Evolutionary conservation across 2,329 filamentous ascomycete genomes (phyloP), one percentile per base, ranked within the genome.

Genomic region (Fusarium guadeloupense): DNA sequence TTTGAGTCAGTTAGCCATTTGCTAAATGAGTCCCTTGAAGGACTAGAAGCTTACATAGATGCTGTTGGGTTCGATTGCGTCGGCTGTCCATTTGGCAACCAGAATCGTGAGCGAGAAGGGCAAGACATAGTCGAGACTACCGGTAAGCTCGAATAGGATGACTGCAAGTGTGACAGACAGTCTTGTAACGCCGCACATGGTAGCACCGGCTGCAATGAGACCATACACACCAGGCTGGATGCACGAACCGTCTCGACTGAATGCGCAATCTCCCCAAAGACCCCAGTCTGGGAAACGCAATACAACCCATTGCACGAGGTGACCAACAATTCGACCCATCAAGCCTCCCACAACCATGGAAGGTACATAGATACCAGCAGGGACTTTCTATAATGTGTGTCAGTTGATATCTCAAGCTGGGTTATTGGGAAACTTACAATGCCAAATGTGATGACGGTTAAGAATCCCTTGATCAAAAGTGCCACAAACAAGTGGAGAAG

Each of bases 341-440:
- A 99, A 80, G 70, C 95, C 95, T 63, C 95, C 95, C 16, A 98
- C 92, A 23, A 98, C 95, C 95, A 99, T 99, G 68, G 94, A 97
- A 4, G 95, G 95, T 2, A 99, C 93, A 69, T 99, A 99, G 67
- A 99, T 97, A 62, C 95, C 95, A 1, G 94, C 93, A 9, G 95
- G 95, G 1, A 98, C 88, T 82, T 98, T 98, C 82, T 86, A 72
- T 42, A 8, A 16, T 17, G 14, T 3, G 6, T n/a, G 53, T 74
- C 43, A 72, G 69, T 55, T 31, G 14, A 28, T 14, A 17, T 12
- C 35, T 44, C 13, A n/a, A n/a, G 33, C 3, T 14, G 26, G 13
- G 16, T 17, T 10, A 6, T 5, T 6, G 14, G 16, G 23, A 9
- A 25, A 81, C 84, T 75, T 76, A 86, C 84, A 66, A 97, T 93